Base-by-base conservation (phyloP, 164 flowering plant genomes). In the Brasenia schreberi region DNA sequence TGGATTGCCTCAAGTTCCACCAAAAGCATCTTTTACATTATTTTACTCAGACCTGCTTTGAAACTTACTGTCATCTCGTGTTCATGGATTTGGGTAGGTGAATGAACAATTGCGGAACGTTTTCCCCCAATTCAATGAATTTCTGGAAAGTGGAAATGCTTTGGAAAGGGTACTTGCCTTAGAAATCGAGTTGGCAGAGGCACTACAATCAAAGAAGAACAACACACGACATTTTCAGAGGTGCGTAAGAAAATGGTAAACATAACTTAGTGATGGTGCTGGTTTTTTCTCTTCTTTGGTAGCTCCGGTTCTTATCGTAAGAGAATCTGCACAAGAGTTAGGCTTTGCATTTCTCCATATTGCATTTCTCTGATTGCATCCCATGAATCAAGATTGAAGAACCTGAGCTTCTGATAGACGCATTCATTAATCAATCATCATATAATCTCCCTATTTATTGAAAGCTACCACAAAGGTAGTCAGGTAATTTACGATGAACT, bases 131-230 rank as follows among this genome's bases (percentile, higher is more conserved):
- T 90, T 77, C 74, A 79, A 83, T 18, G 84, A 93, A 42, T 75
- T 81, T 74, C 70, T 87, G 4, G 70, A 74, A 33, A 75, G 77
- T 76, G 95, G 91, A 43, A 89, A 87, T 76, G 85, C 97, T 45
- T 60, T 93, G 66, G 96, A 91, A 75, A 84, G 96, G 71, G 97
- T 91, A 10, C 93, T 91, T 67, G 96, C 97, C 17, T 71, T 91
- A 76, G 99, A 91, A 81, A 74, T 89, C 67, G 96, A 94, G 82
- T 94, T 94, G 73, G 97, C 99, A 62, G 92, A 87, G 79, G 79
- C 97, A 45, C 73, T 93, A 68, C 82, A 81, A 75, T 76, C 83
- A 60, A 89, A 90, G 81, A 85, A 82, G 67, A 89, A 78, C 73
- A 68, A 89, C 33, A 78, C 67, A 66, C 12, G 79, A 72, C 84